phyloP scores from a whole-genome alignment of 2,329 filamentous ascomycete genomes.

The Cephalotrichum gorgonifer region DNA sequence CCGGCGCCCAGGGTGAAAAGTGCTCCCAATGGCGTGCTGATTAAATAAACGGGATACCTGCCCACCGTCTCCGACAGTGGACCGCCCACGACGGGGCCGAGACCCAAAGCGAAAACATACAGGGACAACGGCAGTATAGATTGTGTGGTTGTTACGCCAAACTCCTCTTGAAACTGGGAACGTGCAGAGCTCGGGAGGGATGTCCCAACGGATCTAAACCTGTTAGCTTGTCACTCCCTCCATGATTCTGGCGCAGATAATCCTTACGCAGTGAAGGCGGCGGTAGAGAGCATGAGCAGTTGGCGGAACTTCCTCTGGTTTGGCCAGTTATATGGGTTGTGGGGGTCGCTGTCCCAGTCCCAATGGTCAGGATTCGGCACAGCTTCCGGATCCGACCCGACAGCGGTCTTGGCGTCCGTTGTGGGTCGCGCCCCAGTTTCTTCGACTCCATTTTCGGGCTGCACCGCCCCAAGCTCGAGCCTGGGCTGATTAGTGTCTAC shows the following conservation, averaged over 20 bases:
- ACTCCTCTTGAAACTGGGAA: conserved; percentile 36
- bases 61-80: conserved; percentile 50
- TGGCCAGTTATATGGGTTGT: conserved; percentile 44
- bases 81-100: conserved; percentile 49
- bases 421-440: background rate
- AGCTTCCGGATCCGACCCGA: no score
- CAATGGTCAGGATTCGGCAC: no score
- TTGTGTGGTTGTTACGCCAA: conserved; percentile 41
- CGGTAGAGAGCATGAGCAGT: conserved; percentile 23
- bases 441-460: background rate
- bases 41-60: conserved; percentile 39
- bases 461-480: background rate
- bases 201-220: conserved; percentile 35
- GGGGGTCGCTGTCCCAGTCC: conserved; percentile 25
- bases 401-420: no score
- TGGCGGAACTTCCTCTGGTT: conserved; percentile 26
- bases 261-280: conserved; percentile 30
- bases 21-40: conserved; percentile 33
- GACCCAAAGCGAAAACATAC: conserved; percentile 48
- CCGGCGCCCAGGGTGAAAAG: conserved; percentile 48
- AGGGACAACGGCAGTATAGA: conserved; percentile 49
- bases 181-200: conserved; percentile 42
- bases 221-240: conserved; percentile 8
- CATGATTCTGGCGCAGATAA: background rate
- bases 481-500: no score